phyloP scores from a whole-genome alignment of 441 rosid species.

The Pelargonium cotyledonis region DNA sequence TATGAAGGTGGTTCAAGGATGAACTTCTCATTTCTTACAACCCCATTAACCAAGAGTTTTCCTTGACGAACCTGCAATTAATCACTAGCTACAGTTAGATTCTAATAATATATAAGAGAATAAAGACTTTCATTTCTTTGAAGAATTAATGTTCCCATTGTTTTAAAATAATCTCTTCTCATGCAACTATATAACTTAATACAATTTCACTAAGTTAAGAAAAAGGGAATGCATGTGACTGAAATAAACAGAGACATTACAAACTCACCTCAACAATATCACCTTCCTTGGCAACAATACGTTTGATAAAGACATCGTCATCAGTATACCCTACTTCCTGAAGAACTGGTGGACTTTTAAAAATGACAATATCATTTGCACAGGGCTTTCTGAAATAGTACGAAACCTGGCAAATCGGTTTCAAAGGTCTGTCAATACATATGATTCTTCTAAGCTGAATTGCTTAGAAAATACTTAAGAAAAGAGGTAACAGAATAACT shows the following conservation, averaged over 20 bases:
- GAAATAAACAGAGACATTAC: background rate
- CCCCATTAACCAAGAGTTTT: slow-evolving; percentile 75
- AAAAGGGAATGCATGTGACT: background rate
- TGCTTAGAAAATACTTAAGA: background rate
- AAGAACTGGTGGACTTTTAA: slow-evolving; percentile 88
- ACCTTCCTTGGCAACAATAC: slow-evolving; percentile 86
- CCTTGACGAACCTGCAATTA: slow-evolving; percentile 63
- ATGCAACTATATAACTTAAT: background rate
- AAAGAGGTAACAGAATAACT: background rate
- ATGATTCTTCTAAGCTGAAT: background rate
- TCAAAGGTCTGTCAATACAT: slow-evolving; percentile 7
- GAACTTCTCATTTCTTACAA: slow-evolving; percentile 55
- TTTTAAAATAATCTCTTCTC: background rate
- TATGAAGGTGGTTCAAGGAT: slow-evolving; percentile 71
- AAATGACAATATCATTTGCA: slow-evolving; percentile 83
- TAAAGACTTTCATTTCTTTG: background rate
- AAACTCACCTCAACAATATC: slow-evolving; percentile 72
- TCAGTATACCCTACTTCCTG: slow-evolving; percentile 89
- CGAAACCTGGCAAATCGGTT: slow-evolving; percentile 50
- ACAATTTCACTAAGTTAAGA: background rate
- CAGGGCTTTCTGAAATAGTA: slow-evolving; percentile 92
- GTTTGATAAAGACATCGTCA: slow-evolving; percentile 83
- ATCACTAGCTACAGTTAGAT: slow-evolving; percentile 7
- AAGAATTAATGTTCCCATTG: background rate
- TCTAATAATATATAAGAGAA: background rate